Conservation (phyloP, 2,329 filamentous ascomycete species). For the Paraphoma sp. region DNA sequence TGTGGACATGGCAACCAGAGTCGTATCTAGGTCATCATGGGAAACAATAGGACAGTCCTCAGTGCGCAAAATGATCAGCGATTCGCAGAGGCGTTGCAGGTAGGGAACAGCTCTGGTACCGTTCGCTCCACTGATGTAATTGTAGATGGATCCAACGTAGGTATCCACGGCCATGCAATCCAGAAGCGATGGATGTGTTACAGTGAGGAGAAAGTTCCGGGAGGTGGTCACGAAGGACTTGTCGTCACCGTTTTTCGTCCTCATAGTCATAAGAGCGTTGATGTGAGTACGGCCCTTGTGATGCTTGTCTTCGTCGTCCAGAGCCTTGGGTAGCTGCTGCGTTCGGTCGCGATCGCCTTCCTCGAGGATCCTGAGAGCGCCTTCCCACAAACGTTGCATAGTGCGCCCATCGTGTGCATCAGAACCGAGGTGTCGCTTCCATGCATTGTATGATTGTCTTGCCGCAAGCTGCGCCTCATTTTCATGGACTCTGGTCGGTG, state of each 20-base stretch:
- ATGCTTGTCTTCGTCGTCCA: slow-evolving; percentile 35
- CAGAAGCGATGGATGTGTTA: slow-evolving; percentile 44
- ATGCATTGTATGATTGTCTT: slow-evolving; percentile 32
- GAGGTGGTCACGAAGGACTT: slow-evolving; percentile 10
- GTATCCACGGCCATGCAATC: slow-evolving; percentile 46
- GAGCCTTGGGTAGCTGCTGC: slow-evolving; percentile 40
- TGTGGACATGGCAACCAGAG: slow-evolving; percentile 13
- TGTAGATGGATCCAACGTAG: slow-evolving; percentile 43
- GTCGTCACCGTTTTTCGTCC: not conserved
- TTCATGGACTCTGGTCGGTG: slow-evolving; percentile 12
- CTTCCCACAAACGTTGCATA: slow-evolving; percentile 35
- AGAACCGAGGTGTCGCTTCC: slow-evolving; percentile 33
- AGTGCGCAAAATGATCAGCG: slow-evolving; percentile 1
- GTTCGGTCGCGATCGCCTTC: slow-evolving; percentile 38
- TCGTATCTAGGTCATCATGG: not conserved
- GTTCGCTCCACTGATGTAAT: slow-evolving; percentile 42
- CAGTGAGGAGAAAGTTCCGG: slow-evolving; percentile 29
- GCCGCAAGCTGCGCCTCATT: slow-evolving; percentile 29
- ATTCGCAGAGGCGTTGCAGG: slow-evolving; percentile 32
- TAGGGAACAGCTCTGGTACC: slow-evolving; percentile 40
- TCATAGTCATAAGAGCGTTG: slow-evolving; percentile 25
- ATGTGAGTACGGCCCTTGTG: slow-evolving; percentile 37
- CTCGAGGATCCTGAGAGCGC: slow-evolving; percentile 35
- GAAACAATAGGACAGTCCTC: not conserved
- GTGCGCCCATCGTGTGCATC: slow-evolving; percentile 18